These are phyloP conservation scores for Ustilago tritici DNA, from an alignment of 1,284 basidiomycete genomes.

Conservation along the genomic window DNA sequence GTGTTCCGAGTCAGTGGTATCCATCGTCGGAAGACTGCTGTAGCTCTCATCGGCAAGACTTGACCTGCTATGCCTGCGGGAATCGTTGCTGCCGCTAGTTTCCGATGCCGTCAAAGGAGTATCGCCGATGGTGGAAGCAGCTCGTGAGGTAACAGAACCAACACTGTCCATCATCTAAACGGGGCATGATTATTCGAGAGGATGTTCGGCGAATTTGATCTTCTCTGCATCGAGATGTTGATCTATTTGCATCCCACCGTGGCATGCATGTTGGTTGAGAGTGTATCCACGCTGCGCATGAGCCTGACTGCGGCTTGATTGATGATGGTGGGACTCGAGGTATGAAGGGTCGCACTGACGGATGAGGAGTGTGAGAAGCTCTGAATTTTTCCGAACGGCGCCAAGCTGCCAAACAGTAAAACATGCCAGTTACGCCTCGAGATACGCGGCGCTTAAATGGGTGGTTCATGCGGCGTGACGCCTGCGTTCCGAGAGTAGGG, in stretches of 20 bases:
- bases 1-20: constrained; percentile 5
- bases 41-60: not conserved
- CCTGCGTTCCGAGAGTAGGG: not conserved
- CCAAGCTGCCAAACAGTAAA: not conserved
- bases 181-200: not conserved
- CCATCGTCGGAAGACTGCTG: not conserved
- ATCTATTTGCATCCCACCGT: constrained; percentile 9
- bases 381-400: not conserved
- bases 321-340: not conserved
- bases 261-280: constrained; percentile 9
- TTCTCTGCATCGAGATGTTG: not conserved
- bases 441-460: not conserved
- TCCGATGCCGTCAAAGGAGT: not conserved
- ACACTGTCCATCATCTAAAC: constrained; percentile 6
- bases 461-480: not conserved
- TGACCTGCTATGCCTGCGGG: not conserved
- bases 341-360: not conserved
- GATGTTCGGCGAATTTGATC: not conserved
- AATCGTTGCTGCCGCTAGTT: not conserved
- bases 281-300: not conserved
- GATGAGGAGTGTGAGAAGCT: not conserved
- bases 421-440: not conserved
- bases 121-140: not conserved
- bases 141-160: not conserved
- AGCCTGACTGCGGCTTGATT: not conserved